Evolutionary conservation across 306 rosid genomes (phyloP).

Genomic region (Cyamopsis tetragonoloba): DNA sequence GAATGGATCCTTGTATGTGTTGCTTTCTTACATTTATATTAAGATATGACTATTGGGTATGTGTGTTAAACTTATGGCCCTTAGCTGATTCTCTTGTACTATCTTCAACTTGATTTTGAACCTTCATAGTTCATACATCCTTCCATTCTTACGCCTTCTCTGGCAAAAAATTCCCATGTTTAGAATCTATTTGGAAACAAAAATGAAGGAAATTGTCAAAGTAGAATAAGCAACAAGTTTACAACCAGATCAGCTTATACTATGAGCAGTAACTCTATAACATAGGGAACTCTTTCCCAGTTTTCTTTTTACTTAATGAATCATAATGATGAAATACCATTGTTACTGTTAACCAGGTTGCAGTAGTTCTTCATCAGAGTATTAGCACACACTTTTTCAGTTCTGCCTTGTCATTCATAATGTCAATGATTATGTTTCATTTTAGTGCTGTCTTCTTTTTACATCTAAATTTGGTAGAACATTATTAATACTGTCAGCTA

Average conservation of each 20-base stretch:
- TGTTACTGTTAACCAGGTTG: not conserved
- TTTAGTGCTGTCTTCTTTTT: not conserved
- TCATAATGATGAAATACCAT: not conserved
- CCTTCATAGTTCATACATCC: not conserved
- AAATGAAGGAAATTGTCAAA: not conserved
- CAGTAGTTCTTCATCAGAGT: not conserved
- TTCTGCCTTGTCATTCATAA: not conserved
- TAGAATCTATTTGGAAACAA: not conserved
- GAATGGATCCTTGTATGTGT: slow-evolving; percentile 42
- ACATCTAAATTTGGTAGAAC: not conserved
- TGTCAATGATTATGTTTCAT: not conserved
- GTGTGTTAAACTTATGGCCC: not conserved
- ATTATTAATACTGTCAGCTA: slow-evolving; percentile 5
- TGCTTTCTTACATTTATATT: not conserved
- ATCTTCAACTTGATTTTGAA: not conserved
- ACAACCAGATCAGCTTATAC: not conserved
- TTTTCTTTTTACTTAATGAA: not conserved
- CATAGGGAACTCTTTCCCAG: not conserved
- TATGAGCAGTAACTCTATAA: not conserved
- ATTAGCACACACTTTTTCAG: not conserved
- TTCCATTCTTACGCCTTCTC: not conserved
- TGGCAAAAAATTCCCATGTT: not conserved
- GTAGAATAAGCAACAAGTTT: not conserved
- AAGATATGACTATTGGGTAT: not conserved
- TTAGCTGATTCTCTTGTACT: not conserved